Base-by-base conservation (phyloP, 2,329 filamentous ascomycete genomes). In the Penicillium corylophilum region DNA sequence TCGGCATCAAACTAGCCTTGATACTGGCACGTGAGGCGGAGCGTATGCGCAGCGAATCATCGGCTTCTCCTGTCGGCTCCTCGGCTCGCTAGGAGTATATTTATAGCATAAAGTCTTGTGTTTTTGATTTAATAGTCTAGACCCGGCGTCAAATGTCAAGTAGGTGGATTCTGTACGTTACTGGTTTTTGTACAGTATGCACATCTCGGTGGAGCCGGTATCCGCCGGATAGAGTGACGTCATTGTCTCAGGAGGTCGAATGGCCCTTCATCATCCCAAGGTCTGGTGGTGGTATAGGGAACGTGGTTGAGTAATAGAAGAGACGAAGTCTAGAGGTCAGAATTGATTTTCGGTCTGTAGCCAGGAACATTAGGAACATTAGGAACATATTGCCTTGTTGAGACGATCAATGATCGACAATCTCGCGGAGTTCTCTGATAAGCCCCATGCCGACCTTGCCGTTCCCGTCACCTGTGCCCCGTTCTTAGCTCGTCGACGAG, bases 1-100 rank as follows among this genome's bases (percentile, higher is more conserved):
- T 68, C 9, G 70, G 70, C 1, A 72, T 73, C 42, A 68, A 68
- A 46, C 46, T 73, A 41, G 70, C 70, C 1, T 50, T 65, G 41
- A 52, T 64, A 10, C 48, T 73, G 38, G 69, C 66, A 6, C 44
- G 54, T 7, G 59, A 56, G 33, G 51, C 52, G 3, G 47, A 59
- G 33, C 46, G 47, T 1, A 48, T 62, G 5, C 52, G 44, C 15
- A 33, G 41, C 3, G 46, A 54, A 16, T 23, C 31, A 9, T 28
- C 35, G n/a, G 42, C 40, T 2, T 41, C 46, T 16, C 46, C 46
- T 16, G 44, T 44, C 36, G 35, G 29, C 10, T n/a, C 50, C 29
- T 47, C 44, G 7, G 18, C 24, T 9, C 15, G 39, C n/a, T 7
- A 23, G 26, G 22, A 45, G 26, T 31, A 46, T 31, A 23, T 42